Percentiles rank a stretch among this genome's conserved stretches.
Evolutionary conservation across 208 protist genomes (phyloP).

Genomic region (Phytomonas francai): DNA sequence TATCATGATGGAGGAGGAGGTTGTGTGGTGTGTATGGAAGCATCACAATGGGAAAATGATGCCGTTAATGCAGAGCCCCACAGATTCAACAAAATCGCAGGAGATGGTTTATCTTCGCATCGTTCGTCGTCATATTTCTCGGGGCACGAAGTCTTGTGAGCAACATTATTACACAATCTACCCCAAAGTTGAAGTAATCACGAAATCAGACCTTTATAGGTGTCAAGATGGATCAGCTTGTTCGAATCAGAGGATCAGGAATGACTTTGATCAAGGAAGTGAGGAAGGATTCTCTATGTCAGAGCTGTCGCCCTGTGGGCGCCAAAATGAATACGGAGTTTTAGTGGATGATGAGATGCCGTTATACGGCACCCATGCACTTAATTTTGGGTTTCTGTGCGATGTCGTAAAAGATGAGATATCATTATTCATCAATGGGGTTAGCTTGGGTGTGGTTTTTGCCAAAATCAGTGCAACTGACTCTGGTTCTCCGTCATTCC

Average conservation of each 20-base stretch:
- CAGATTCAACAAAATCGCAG: not conserved
- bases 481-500: not conserved
- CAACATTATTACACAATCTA: not conserved
- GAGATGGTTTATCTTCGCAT: not conserved
- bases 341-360: not conserved
- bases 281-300: not conserved
- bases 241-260: not conserved
- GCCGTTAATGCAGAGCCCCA: not conserved
- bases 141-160: not conserved
- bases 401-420: constrained; percentile 10
- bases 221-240: not conserved
- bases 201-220: not conserved
- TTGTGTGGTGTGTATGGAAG: not conserved
- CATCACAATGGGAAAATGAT: not conserved
- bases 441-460: constrained; percentile 16
- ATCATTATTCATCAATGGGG: constrained; percentile 35
- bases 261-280: not conserved
- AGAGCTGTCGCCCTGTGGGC: not conserved
- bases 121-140: not conserved
- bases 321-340: not conserved
- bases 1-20: not conserved
- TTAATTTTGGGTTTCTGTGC: constrained; percentile 20
- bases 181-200: not conserved
- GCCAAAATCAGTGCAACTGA: not conserved
- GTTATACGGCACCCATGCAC: constrained; percentile 4